These are phyloP conservation scores for Paulownia fortunei DNA, from an alignment of 257 asterid species.

Conservation along the genomic window DNA sequence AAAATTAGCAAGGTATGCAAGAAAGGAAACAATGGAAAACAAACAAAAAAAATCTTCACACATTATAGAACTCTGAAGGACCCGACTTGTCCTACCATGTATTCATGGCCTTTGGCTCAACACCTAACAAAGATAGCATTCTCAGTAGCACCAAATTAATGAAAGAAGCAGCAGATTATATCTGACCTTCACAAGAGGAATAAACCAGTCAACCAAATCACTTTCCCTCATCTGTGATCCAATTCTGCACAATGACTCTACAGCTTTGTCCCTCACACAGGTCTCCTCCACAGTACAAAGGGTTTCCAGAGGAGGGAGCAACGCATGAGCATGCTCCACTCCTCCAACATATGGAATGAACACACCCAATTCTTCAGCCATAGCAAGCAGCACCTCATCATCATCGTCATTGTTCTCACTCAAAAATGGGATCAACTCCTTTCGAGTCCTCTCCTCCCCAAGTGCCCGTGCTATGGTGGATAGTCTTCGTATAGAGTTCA, in stretches of 20 bases:
- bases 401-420: constrained; percentile 97
- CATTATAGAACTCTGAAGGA: background rate
- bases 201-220: constrained; percentile 69
- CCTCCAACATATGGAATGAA: constrained; percentile 98
- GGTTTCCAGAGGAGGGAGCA: constrained; percentile 88
- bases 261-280: constrained; percentile 87
- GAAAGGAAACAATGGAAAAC: background rate
- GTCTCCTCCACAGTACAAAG: constrained; percentile 92
- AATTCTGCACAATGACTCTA: constrained; percentile 78
- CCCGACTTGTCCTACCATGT: background rate
- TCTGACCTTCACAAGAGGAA: constrained; percentile 83
- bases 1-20: background rate
- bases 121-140: background rate
- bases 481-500: constrained; percentile 78
- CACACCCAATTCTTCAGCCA: constrained; percentile 95
- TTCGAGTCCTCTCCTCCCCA: constrained; percentile 83
- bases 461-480: constrained; percentile 91
- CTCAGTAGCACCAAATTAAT: background rate
- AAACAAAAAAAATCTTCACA: background rate
- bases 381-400: constrained; percentile 90
- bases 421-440: constrained; percentile 81
- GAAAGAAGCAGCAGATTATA: background rate
- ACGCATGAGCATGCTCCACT: constrained; percentile 86
- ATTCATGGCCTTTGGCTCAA: background rate
- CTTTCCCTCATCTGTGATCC: constrained; percentile 91